Base-by-base conservation (phyloP, 73 alveolate species). In the Symbiodinium pilosum region DNA sequence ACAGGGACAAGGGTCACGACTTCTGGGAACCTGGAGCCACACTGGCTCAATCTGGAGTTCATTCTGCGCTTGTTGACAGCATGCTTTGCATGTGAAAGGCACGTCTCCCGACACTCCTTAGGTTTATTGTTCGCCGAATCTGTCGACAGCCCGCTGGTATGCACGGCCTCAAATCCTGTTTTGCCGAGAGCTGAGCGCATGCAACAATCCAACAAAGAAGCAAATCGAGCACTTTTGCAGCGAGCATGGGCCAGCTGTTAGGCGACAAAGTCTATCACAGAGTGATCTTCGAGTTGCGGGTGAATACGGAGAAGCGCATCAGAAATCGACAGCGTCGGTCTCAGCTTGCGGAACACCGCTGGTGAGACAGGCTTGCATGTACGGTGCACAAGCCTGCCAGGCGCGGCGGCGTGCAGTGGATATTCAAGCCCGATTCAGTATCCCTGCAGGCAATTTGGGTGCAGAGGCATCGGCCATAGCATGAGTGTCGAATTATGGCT, bases 361-460 rank as follows among this genome's bases (percentile, higher is more conserved):
- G 24, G 38, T n/a, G 39, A 42, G 24, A 73, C 26, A 28, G 43
- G 73, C 20, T 16, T 24, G 68, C 68, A 54, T 0, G 20, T 30
- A 30, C 14, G 34, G 14, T 24, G n/a, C 39, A 14, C n/a, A 40
- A 73, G 42, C 86, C 20, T 26, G 41, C 68, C 36, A 87, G 95
- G 97, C 75, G 97, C 20, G 97, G 97, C 20, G 97, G 97, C 36
- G 97, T 91, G 73, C 97, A 91, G 54, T 91, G 97, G 97, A 84
- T 91, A 43, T 91, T 91, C 97, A 91, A 91, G 81, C 97, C 97
- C 12, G 97, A 91, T 43, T 71, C 97, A 9, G 97, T 91, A 38
- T 68, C 97, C 42, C 77, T 91, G 83, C 43, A 91, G 26, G 87
- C 97, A 14, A 56, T 91, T 26, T 91, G 97, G 97, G 88, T 91